Base-by-base conservation (phyloP, 768 basidiomycete genomes). In the Hemileccinum impolitum region DNA sequence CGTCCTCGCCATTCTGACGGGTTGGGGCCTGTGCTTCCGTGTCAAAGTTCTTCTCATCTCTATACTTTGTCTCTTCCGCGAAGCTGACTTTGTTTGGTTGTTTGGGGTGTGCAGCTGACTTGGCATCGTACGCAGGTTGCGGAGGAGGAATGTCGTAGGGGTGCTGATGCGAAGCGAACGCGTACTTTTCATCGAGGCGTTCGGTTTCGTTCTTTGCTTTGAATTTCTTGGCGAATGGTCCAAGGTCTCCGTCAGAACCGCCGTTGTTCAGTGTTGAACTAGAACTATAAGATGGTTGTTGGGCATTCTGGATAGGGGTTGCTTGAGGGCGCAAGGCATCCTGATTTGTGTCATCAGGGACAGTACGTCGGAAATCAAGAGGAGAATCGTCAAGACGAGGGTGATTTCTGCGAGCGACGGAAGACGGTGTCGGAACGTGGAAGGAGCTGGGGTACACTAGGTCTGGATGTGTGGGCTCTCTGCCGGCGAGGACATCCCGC, bases 121-220 rank as follows among this genome's bases (percentile, higher is more conserved):
- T 62, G 59, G 38, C 44, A 38, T 67, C 48, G 52, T 79, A 77
- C 4, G 70, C 72, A 47, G 68, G 64, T 34, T 67, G 62, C 3
- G 84, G 85, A 2, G 81, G 73, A 15, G 68, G 69, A 36, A 87
- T 82, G 39, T 83, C 80, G 53, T 82, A 76, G 10, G 83, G 82
- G 52, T 85, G 81, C 42, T 74, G 68, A 66, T 81, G 78, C 4
- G 81, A 80, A 15, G 80, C 77, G 39, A 81, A 61, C 1, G 79
- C 72, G 48, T 71, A 79, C 59, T 67, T 74, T 51, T 67, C 62
- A 46, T 73, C 60, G n/a, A 61, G 48, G 19, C 70, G 65, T 23
- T 61, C 48, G 6, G 47, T 36, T 51, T 53, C 43, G 18, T 52
- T 47, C 45, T 37, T 59, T 11, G 52, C 10, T 13, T 32, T 30